Base-by-base conservation (phyloP, 495 filamentous ascomycete species). In the Penicillium canariense region DNA sequence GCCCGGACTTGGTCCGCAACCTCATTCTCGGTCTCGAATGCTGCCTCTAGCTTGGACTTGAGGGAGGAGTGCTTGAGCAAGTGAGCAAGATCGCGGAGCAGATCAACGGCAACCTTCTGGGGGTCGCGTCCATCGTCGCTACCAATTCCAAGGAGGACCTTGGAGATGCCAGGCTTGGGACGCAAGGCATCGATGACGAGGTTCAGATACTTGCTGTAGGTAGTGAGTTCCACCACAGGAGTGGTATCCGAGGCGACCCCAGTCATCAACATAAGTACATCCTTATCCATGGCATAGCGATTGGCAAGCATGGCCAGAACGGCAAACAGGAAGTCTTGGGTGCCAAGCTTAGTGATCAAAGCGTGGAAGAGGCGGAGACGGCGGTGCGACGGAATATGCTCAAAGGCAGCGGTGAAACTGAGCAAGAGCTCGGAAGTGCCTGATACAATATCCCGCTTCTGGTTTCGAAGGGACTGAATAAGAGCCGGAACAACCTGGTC, bases 371-470 rank as follows among this genome's bases (percentile, higher is more conserved):
- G 71, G 32, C 84, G 83, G 15, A 87, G 79, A 51, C 90, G 86
- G 35, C 92, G 84, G 63, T 94, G 91, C 5, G 83, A 79, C 4
- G 94, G 94, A 53, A 98, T 89, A 63, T 97, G 92, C 63, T 95
- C 91, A 70, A 92, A 98, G 10, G 95, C 95, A 9, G 88, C 89
- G 17, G 88, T 89, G 66, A 97, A 97, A 71, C 91, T 97, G 47
- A 91, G 77, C 15, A 98, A 75, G 26, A 98, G 77, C 62, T 96
- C 92, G 1, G 90, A 87, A 11, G 88, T 87, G 46, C 89, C 90
- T 39, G 82, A 82, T 2, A 96, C 79, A 44, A 90, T 77, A 61
- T 89, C 87, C 26, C 84, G 80, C 56, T 90, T 89, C 55, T 86
- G 84, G 60, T 85, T 87, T 32, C 88, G 86, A 50, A 97, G 75